phyloP scores from a whole-genome alignment of 805 yeast genomes.

The Candida sphagnicola region DNA sequence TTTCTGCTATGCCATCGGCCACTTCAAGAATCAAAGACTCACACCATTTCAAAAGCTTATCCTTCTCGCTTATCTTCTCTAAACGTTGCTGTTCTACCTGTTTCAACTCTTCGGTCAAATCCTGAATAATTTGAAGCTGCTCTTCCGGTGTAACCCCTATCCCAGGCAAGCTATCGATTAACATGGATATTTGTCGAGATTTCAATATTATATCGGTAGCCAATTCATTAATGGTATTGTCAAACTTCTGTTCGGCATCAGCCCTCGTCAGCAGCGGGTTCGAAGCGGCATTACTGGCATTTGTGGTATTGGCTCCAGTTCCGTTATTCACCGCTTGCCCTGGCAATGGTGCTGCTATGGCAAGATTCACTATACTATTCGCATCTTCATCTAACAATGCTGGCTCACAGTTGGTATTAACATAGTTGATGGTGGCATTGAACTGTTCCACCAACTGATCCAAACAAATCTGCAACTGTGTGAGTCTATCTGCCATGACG shows the following conservation, averaged over 20 bases:
- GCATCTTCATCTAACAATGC: conserved; percentile 56
- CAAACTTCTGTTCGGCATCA: conserved; percentile 20
- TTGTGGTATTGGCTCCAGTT: conserved; percentile 7
- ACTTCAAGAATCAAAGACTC: conserved; percentile 62
- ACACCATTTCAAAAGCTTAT: conserved; percentile 55
- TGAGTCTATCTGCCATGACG: conserved; percentile 76
- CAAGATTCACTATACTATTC: conserved; percentile 63
- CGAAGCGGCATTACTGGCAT: conserved; percentile 13
- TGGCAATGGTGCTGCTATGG: conserved; percentile 51
- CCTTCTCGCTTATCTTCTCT: conserved; percentile 59
- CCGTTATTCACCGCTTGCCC: conserved; percentile 17
- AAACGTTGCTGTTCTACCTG: conserved; percentile 57
- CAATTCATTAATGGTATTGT: conserved; percentile 63
- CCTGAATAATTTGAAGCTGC: conserved; percentile 63
- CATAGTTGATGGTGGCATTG: conserved; percentile 72
- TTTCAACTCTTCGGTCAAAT: conserved; percentile 58
- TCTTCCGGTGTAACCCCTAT: conserved; percentile 77
- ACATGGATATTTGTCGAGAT: conserved; percentile 78
- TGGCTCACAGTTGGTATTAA: conserved; percentile 39
- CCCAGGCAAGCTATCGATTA: conserved; percentile 89
- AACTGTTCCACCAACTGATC: conserved; percentile 81
- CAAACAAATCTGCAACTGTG: conserved; percentile 84
- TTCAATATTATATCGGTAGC: conserved; percentile 82
- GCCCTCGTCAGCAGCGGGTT: conserved; percentile 11
- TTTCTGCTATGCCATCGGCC: conserved; percentile 50